These are phyloP conservation scores for Chlorella sorokiniana DNA, from an alignment of 139 green algal genomes.

Conservation along the genomic window DNA sequence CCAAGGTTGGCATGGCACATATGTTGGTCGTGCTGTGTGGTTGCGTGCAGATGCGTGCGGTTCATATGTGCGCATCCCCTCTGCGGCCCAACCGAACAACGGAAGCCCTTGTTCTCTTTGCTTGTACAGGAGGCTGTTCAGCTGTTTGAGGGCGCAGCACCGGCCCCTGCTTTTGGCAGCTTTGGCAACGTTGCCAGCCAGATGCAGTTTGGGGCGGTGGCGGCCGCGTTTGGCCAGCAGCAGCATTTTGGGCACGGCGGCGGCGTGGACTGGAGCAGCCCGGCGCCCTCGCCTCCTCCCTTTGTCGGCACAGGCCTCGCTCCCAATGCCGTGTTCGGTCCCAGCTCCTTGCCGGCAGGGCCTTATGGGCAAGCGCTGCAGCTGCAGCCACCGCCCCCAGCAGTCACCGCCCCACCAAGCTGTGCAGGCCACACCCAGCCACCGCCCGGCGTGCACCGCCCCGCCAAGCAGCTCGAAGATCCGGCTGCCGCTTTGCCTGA, in stretches of 20 bases:
- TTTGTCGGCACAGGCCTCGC: neutral
- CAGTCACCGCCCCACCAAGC: neutral
- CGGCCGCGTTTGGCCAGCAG: conserved; percentile 23
- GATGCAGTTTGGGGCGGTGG: conserved; percentile 27
- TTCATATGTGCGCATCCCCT: too few relatives aligned
- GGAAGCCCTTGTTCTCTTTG: neutral
- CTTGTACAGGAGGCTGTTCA: conserved; percentile 20
- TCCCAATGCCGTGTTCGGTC: conserved; percentile 16
- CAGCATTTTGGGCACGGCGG: conserved; percentile 11
- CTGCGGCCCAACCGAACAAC: too few relatives aligned
- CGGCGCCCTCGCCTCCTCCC: conserved; percentile 13
- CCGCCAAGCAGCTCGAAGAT: conserved; percentile 1
- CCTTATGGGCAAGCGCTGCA: neutral
- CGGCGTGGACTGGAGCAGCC: conserved; percentile 33
- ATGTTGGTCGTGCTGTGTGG: neutral
- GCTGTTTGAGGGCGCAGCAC: conserved; percentile 11
- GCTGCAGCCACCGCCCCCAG: neutral
- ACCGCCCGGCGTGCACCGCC: neutral
- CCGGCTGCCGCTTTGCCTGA: conserved; percentile 27
- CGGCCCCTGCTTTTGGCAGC: neutral
- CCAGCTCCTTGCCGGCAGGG: neutral
- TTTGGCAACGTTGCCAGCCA: conserved; percentile 17
- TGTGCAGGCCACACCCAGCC: neutral
- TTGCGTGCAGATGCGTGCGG: neutral
- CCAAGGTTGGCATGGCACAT: neutral